phyloP scores from a whole-genome alignment of 2,329 filamentous ascomycete genomes.

The Harringtonia lauricola region DNA sequence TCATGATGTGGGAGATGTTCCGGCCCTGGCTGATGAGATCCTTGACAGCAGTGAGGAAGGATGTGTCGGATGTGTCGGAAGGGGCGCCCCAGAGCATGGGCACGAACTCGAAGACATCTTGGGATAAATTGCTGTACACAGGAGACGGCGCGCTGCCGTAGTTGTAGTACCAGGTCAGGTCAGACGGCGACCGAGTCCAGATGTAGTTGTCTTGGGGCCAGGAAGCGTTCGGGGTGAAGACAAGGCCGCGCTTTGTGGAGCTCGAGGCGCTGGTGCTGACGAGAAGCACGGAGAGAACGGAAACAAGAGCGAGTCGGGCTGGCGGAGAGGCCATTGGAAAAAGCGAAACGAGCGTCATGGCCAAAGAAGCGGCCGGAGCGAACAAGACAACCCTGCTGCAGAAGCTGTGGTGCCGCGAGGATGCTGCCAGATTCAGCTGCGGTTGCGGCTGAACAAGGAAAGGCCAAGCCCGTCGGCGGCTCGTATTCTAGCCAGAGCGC shows the following conservation, averaged over 20 bases:
- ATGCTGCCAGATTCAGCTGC: too few species aligned
- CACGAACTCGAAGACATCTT: constrained; percentile 58
- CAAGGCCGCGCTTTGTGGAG: constrained; percentile 59
- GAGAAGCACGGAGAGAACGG: background rate
- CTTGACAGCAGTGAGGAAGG: constrained; percentile 51
- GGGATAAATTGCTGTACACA: constrained; percentile 33
- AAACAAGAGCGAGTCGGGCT: background rate
- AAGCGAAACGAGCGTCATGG: too few species aligned
- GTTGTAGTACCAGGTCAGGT: constrained; percentile 80
- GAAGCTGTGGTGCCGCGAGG: too few species aligned
- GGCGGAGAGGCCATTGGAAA: too few species aligned
- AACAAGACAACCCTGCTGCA: too few species aligned
- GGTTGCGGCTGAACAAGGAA: too few species aligned
- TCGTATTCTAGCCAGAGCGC: background rate
- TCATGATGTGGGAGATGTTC: constrained; percentile 58
- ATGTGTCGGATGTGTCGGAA: constrained; percentile 34
- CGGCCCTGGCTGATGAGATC: constrained; percentile 36
- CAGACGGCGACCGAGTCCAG: constrained; percentile 46
- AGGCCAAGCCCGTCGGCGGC: too few species aligned
- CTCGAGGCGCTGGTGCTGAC: constrained; percentile 17
- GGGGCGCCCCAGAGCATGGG: constrained; percentile 69
- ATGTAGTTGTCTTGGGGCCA: constrained; percentile 51
- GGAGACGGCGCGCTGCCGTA: constrained; percentile 49
- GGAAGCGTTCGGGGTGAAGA: constrained; percentile 48
- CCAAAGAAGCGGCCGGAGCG: too few species aligned